Evolutionary conservation across 352 stramenopile genomes (phyloP).

Genomic region (Nothophytophthora sp.): DNA sequence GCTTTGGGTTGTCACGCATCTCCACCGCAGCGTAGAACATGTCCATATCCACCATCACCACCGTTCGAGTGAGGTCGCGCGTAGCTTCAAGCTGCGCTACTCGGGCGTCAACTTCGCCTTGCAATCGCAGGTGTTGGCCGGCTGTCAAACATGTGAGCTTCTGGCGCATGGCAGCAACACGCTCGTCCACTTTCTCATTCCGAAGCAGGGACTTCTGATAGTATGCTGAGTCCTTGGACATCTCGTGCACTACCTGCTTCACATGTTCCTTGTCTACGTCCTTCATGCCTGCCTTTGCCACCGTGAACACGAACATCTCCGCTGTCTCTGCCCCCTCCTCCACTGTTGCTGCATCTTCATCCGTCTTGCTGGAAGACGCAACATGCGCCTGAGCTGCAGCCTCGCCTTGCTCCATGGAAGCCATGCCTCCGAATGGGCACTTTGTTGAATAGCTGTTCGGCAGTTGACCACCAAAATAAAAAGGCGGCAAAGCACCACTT

Average conservation of each 20-base stretch:
- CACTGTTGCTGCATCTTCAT: not conserved
- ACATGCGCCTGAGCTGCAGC: too few species aligned
- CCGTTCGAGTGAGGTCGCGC: conserved; percentile 65
- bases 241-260: conserved; percentile 93
- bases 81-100: conserved; percentile 54
- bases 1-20: conserved; percentile 90
- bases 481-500: too few species aligned
- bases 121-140: conserved; percentile 26
- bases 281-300: conserved; percentile 88
- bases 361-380: too few species aligned
- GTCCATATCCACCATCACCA: conserved; percentile 96
- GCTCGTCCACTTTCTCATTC: conserved; percentile 87
- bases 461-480: too few species aligned
- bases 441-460: too few species aligned
- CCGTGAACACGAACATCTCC: conserved; percentile 85
- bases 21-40: conserved; percentile 98
- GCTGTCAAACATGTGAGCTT: conserved; percentile 63
- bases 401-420: too few species aligned
- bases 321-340: conserved; percentile 10
- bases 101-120: conserved; percentile 41
- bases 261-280: conserved; percentile 89
- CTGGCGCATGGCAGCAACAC: conserved; percentile 72
- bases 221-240: conserved; percentile 93
- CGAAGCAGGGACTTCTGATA: conserved; percentile 92
- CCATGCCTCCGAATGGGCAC: too few species aligned